phyloP scores from a whole-genome alignment of 163 green algal species.

The Scenedesmus sp. region DNA sequence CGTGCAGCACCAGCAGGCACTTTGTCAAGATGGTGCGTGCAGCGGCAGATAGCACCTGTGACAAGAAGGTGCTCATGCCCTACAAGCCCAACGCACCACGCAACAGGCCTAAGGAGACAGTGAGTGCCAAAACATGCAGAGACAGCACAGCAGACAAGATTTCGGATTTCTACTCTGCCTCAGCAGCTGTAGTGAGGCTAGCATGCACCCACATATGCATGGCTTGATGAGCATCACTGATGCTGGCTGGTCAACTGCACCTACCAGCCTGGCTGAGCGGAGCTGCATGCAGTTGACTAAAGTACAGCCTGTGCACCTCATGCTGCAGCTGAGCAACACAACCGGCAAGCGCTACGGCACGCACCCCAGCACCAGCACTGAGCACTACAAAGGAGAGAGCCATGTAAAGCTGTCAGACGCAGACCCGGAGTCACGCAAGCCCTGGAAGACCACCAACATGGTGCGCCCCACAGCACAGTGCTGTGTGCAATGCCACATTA shows the following conservation, averaged over 20 bases:
- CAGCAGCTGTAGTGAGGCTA: neutral
- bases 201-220: neutral
- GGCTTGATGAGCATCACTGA: neutral
- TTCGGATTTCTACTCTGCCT: neutral
- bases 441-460: slow-evolving; percentile 59
- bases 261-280: too few relatives aligned
- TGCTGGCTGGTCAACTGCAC: neutral
- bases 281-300: neutral
- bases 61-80: slow-evolving; percentile 70
- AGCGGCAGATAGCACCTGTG: slow-evolving; percentile 55
- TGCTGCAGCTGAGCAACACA: slow-evolving; percentile 54
- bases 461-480: neutral
- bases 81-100: slow-evolving; percentile 65
- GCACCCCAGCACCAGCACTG: slow-evolving; percentile 45
- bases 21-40: slow-evolving; percentile 64
- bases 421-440: slow-evolving; percentile 45
- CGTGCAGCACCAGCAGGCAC: slow-evolving; percentile 64
- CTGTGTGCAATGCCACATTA: neutral
- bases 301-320: neutral
- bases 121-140: slow-evolving; percentile 48
- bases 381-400: slow-evolving; percentile 54
- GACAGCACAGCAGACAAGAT: neutral
- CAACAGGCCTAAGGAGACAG: slow-evolving; percentile 72
- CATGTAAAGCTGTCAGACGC: slow-evolving; percentile 38
- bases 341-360: slow-evolving; percentile 54